phyloP scores from a whole-genome alignment of 108 stramenopile genomes.

The Nannochloropsis salina region DNA sequence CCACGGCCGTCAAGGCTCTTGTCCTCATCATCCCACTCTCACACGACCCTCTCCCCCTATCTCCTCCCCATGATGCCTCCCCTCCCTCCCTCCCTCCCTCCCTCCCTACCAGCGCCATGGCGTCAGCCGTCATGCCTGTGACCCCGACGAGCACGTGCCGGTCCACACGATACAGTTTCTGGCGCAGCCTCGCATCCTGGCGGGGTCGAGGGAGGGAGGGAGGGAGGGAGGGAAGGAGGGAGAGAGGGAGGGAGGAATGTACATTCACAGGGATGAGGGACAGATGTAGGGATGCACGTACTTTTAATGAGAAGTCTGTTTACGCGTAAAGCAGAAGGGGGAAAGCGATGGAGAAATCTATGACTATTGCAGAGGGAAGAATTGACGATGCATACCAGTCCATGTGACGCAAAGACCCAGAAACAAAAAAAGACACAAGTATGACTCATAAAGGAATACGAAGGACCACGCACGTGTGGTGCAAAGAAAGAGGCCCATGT shows the following conservation, averaged over 20 bases:
- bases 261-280: too few species aligned
- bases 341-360: too few species aligned
- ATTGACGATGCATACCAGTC: too few species aligned
- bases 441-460: too few species aligned
- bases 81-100: slow-evolving; percentile 15
- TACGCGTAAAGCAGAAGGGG: too few species aligned
- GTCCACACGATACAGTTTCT: slow-evolving; percentile 9
- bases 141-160: not conserved
- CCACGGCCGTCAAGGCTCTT: not conserved
- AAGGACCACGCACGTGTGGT: too few species aligned
- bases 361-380: too few species aligned
- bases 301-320: too few species aligned
- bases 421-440: too few species aligned
- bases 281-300: too few species aligned
- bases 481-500: too few species aligned
- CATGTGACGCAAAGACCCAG: too few species aligned
- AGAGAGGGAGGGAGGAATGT: not conserved
- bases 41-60: not conserved
- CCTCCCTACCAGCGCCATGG: slow-evolving; percentile 11
- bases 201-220: not conserved
- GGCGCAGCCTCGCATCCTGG: not conserved
- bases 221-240: not conserved
- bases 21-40: slow-evolving; percentile 1
- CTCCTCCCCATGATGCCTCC: not conserved
- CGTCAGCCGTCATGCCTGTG: slow-evolving; percentile 4